Evolutionary conservation across 345 rosid species (phyloP), one percentile per base, ranked within the genome.

Genomic region (Barbarea vulgaris): DNA sequence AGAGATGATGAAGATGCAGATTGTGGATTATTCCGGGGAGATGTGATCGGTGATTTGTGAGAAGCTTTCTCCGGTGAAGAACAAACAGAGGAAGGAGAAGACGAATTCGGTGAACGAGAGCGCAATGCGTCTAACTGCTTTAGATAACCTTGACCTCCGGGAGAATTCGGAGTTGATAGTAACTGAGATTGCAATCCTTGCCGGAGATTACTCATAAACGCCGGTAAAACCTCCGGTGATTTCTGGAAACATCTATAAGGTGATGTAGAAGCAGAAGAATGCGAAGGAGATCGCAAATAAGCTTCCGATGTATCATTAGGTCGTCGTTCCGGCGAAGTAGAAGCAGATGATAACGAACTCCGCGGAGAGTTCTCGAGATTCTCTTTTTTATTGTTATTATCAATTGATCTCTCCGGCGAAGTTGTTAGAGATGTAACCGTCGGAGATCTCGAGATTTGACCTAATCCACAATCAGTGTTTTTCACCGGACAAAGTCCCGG

Each of bases 11-110:
- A 46, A 1, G 21, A n/a, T 5, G 9, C 50, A 46, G 51, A 79
- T 4, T 58, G 80, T 5, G 69, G 36, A 65, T 69, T 52, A 57
- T 64, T 53, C 59, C 77, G 63, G 31, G 44, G 66, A 4, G 85
- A 73, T 2, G 37, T 34, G 48, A 52, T 39, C 2, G 72, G 77
- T 54, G 76, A 57, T 15, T 74, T 73, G 64, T 69, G 63, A 59
- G 64, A 37, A 76, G 67, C 54, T 76, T 85, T 86, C 25, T 75
- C 84, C 8, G 91, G 91, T 34, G 90, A 82, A 11, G 87, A 79
- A 39, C 55, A 75, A 58, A 59, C 47, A 37, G 84, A 83, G 1
- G 85, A 81, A 15, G 83, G 47, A 22, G 79, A 76, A 22, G 79
- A 76, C 9, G 81, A 68, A 1, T 77, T 65, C 9, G 65, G 59